These are phyloP conservation scores for Capsicum chinense DNA, from an alignment of 257 asterid genomes.

Conservation along the genomic window DNA sequence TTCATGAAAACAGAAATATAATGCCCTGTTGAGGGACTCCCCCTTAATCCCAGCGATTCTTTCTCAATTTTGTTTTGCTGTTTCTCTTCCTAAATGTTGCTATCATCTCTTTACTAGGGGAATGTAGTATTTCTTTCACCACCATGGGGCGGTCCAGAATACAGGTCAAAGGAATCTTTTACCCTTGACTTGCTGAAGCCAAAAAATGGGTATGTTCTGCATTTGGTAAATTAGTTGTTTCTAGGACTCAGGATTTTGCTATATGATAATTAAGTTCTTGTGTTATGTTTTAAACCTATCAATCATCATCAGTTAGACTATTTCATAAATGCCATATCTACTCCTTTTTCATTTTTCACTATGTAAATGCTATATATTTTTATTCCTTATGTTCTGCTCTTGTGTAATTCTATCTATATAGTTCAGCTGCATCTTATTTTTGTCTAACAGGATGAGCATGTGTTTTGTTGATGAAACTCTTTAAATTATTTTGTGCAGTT, in stretches of 20 bases:
- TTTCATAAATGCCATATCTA: neutral
- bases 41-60: neutral
- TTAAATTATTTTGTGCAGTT: constrained; percentile 49
- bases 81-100: constrained; percentile 28
- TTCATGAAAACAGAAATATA: neutral
- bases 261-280: neutral
- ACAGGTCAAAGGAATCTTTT: constrained; percentile 52
- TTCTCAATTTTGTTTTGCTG: neutral
- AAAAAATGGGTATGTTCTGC: constrained; percentile 69
- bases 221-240: neutral
- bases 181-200: constrained; percentile 80
- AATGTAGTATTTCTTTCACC: constrained; percentile 88
- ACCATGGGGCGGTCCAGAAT: constrained; percentile 98
- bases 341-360: neutral
- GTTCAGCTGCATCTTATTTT: constrained; percentile 14
- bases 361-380: neutral
- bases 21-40: neutral
- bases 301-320: constrained; percentile 10
- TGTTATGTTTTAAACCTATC: neutral
- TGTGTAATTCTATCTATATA: constrained; percentile 2
- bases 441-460: too few species aligned
- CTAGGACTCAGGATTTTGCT: neutral
- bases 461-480: neutral
- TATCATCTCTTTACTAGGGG: constrained; percentile 57
- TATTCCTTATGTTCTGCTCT: neutral